phyloP scores from a whole-genome alignment of 371 early-diverging fungal genomes.

The Mortierella sp. region DNA sequence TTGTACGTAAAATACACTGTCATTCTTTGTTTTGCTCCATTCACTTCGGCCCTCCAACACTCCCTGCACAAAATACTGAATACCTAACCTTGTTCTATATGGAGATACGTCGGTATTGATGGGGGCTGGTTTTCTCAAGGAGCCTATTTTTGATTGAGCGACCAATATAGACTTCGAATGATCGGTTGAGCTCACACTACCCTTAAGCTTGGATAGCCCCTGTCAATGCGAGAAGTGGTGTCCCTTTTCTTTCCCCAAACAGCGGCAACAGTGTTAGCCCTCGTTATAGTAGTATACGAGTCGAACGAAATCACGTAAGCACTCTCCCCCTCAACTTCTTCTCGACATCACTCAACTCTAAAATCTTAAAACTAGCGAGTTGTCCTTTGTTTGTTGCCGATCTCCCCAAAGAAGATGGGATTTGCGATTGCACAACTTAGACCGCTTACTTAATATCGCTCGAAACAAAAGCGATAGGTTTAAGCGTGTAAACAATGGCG shows the following conservation, averaged over 20 bases:
- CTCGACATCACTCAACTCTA: not conserved
- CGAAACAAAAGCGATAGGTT: not conserved
- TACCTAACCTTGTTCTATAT: too few species aligned
- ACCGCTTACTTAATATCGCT: not conserved
- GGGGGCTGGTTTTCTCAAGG: not conserved
- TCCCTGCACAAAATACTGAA: not conserved
- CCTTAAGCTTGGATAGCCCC: too few species aligned
- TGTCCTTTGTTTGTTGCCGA: not conserved
- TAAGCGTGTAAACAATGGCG: not conserved
- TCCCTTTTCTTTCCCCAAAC: too few species aligned
- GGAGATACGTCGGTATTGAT: not conserved
- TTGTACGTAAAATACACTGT: slow-evolving; percentile 2
- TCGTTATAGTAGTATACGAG: not conserved
- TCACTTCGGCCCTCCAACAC: slow-evolving; percentile 16
- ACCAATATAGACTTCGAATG: too few species aligned
- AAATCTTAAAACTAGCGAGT: not conserved
- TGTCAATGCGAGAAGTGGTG: too few species aligned
- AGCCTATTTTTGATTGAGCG: too few species aligned
- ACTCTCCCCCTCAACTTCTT: not conserved
- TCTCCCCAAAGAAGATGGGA: not conserved
- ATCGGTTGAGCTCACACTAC: too few species aligned
- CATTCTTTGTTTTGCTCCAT: slow-evolving; percentile 14
- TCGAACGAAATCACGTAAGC: not conserved
- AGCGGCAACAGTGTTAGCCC: not conserved
- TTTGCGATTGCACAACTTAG: not conserved